Evolutionary conservation across 495 filamentous ascomycete species (phyloP), one percentile per base, ranked within the genome.

Genomic region (Rostrohypoxylon terebratum): DNA sequence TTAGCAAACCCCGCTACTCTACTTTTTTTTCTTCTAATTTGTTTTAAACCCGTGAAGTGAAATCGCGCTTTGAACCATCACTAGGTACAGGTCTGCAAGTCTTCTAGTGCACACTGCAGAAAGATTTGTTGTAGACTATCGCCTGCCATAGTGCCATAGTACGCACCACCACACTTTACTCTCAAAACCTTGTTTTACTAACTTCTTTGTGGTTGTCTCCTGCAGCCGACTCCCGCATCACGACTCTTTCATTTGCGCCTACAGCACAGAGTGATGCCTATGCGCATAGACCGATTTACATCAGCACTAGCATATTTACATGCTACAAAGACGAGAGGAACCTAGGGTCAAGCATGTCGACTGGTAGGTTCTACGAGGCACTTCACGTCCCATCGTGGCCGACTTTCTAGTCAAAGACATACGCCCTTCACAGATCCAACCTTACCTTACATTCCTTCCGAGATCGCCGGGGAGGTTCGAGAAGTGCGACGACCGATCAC

Each of bases 341-440:
- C 45, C 21, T 62, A 63, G 55, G 63, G 66, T 62, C 65, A 75
- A 78, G 74, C 72, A 78, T 78, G 76, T 77, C 74, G 76, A 78
- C 74, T 73, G 71, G 76, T 74, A 66, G 31, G 71, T 59, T 38
- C 54, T 63, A 48, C 7, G 3, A 57, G 42, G 51, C 34, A 18
- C 31, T 38, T 14, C 28, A 13, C 11, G n/a, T 11, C 33, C 23
- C 13, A 23, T 40, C 13, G 18, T 47, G 14, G 42, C 62, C 63
- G 44, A 69, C 53, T 44, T 5, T 16, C 36, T 50, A 59, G 31
- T 31, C 51, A n/a, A 65, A 69, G 71, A 9, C 65, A 59, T 33
- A 66, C 50, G 33, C 38, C 58, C 61, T 54, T 54, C 42, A 20
- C 28, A 51, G 31, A 66, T 31, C 62, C 71, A 69, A 69, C 71